phyloP scores from a whole-genome alignment of 192 early-diverging fungal species.

The Backusella tuberculispora region DNA sequence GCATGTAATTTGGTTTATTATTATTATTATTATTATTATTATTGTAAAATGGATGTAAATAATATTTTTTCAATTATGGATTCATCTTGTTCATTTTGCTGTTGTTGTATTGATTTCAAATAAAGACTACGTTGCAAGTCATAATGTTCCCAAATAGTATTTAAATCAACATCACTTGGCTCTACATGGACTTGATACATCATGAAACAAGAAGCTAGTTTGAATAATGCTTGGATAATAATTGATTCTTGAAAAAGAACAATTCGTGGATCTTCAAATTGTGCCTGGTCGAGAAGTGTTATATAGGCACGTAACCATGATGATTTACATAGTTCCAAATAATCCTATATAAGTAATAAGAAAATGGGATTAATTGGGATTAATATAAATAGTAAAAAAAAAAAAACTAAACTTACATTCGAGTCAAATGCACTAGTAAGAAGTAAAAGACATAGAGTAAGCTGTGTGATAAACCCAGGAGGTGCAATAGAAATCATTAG shows the following conservation, averaged over 20 bases:
- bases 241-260: neutral
- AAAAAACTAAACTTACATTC: neutral
- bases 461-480: neutral
- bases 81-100: neutral
- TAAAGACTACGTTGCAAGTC: neutral
- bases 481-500: neutral
- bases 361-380: neutral
- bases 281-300: constrained; percentile 1
- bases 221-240: neutral
- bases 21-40: neutral
- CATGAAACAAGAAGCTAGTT: neutral
- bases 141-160: constrained; percentile 3
- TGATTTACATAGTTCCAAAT: neutral
- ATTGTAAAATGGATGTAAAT: constrained; percentile 2
- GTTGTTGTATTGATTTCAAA: neutral
- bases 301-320: neutral
- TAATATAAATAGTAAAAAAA: too few species aligned
- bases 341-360: neutral
- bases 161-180: neutral
- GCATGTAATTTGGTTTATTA: neutral
- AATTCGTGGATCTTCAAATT: neutral
- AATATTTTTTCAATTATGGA: neutral
- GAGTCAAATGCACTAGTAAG: neutral
- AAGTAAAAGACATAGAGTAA: neutral
- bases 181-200: neutral